Conservation (phyloP, 164 flowering plant genomes). For the Liquidambar formosana region DNA sequence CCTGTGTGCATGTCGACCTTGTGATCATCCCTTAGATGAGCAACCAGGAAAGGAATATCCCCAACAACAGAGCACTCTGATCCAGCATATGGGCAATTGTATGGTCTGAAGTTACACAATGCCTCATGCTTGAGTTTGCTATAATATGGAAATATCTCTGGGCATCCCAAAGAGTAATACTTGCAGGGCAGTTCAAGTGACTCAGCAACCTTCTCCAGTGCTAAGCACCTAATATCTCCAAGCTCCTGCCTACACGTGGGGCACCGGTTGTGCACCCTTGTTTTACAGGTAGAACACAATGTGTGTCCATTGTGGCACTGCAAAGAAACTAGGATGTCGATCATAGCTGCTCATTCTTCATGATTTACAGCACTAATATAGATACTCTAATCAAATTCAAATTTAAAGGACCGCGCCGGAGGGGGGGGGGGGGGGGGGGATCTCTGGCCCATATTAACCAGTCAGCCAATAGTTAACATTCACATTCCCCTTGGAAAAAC, state of each 20-base stretch:
- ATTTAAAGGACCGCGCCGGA: too few relatives aligned
- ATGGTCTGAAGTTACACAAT: constrained; percentile 66
- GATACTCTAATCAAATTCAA: too few relatives aligned
- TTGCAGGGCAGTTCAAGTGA: constrained; percentile 76
- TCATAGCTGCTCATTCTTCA: not conserved
- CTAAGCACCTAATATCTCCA: constrained; percentile 73
- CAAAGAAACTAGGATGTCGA: constrained; percentile 11
- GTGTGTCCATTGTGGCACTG: constrained; percentile 85
- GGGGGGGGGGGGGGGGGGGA: too few relatives aligned
- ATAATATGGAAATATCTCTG: constrained; percentile 70
- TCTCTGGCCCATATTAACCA: too few relatives aligned
- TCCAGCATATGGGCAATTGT: constrained; percentile 80
- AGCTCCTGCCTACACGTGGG: constrained; percentile 78
- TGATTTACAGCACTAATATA: not conserved
- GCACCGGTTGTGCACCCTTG: constrained; percentile 66
- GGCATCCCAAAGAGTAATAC: constrained; percentile 57
- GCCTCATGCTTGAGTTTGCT: constrained; percentile 71
- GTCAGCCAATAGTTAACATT: too few relatives aligned
- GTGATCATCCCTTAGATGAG: constrained; percentile 92
- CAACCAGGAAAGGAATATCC: constrained; percentile 78
- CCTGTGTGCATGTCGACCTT: constrained; percentile 98
- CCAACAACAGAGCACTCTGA: constrained; percentile 88
- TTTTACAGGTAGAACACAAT: constrained; percentile 68
- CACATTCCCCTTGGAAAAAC: too few relatives aligned
- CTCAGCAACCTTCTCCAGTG: constrained; percentile 77